These are phyloP conservation scores for Penicillium steckii DNA, from an alignment of 495 filamentous ascomycete species.

Conservation along the genomic window DNA sequence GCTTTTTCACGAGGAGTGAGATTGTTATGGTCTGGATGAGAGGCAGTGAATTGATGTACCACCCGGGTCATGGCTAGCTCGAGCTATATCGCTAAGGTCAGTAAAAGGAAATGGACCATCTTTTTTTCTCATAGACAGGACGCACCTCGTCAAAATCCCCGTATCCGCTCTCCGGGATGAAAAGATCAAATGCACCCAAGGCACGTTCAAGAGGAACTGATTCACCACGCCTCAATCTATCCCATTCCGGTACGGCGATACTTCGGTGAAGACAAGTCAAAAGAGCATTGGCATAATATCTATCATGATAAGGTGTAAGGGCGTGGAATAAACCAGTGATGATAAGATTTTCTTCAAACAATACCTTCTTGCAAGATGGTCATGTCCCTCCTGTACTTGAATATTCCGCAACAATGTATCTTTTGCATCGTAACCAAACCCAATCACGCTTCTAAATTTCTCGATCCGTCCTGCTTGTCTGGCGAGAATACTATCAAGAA, in stretches of 20 bases:
- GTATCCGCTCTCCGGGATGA: conserved; percentile 67
- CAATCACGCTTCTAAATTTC: conserved; percentile 65
- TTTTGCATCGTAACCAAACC: conserved; percentile 82
- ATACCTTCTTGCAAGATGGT: conserved; percentile 80
- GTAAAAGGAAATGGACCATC: not conserved
- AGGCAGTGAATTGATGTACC: conserved; percentile 47
- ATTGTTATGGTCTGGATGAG: conserved; percentile 48
- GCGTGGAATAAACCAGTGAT: not conserved
- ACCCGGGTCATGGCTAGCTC: conserved; percentile 61
- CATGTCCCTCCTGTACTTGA: conserved; percentile 58
- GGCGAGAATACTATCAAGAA: conserved; percentile 69
- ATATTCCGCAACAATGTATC: conserved; percentile 73
- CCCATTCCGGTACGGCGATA: conserved; percentile 76
- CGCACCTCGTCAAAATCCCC: conserved; percentile 73
- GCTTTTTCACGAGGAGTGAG: conserved; percentile 65
- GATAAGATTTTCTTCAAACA: not conserved
- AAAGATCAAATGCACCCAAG: conserved; percentile 82
- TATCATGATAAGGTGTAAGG: conserved; percentile 25
- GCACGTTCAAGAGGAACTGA: conserved; percentile 67
- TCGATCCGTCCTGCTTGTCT: conserved; percentile 66
- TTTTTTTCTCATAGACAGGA: too few relatives aligned
- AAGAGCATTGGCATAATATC: conserved; percentile 71
- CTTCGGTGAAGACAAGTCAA: conserved; percentile 79
- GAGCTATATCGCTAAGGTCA: conserved; percentile 45
- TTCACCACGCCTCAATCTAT: conserved; percentile 49